Conservation (phyloP, 1,284 basidiomycete genomes). For the Papiliotrema laurentii region DNA sequence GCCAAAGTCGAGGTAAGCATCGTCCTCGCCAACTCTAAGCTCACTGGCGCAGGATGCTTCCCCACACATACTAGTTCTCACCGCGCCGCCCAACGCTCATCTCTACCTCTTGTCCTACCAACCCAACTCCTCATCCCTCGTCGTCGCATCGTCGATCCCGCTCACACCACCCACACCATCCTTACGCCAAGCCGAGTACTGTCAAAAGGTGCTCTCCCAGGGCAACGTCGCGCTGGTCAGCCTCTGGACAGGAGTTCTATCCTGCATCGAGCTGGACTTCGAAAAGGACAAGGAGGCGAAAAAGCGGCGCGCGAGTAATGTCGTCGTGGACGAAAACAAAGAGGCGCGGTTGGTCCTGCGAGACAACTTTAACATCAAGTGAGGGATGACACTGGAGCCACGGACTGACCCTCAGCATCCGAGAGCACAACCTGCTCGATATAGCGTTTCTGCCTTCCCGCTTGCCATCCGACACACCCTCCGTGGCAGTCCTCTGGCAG, state of each 20-base stretch:
- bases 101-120: slow-evolving; percentile 35
- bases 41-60: slow-evolving; percentile 23
- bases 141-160: slow-evolving; percentile 27
- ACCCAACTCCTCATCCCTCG: slow-evolving; percentile 16
- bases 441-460: slow-evolving; percentile 59
- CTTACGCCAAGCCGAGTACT: slow-evolving; percentile 43
- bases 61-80: slow-evolving; percentile 41
- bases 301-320: slow-evolving; percentile 15
- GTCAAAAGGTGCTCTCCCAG: slow-evolving; percentile 33
- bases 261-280: slow-evolving; percentile 38
- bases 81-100: slow-evolving; percentile 40
- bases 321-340: slow-evolving; percentile 9
- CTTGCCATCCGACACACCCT: slow-evolving; percentile 49
- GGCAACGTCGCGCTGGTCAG: slow-evolving; percentile 32
- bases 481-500: slow-evolving; percentile 59
- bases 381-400: slow-evolving; percentile 10
- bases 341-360: slow-evolving; percentile 29
- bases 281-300: slow-evolving; percentile 36
- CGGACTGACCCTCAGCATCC: slow-evolving; percentile 56
- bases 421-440: slow-evolving; percentile 69
- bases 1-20: slow-evolving; percentile 32
- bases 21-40: background rate
- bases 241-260: slow-evolving; percentile 45
- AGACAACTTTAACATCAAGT: slow-evolving; percentile 46
- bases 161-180: slow-evolving; percentile 35